phyloP scores from a whole-genome alignment of 2,329 filamentous ascomycete species.

The Thelonectria discophora region DNA sequence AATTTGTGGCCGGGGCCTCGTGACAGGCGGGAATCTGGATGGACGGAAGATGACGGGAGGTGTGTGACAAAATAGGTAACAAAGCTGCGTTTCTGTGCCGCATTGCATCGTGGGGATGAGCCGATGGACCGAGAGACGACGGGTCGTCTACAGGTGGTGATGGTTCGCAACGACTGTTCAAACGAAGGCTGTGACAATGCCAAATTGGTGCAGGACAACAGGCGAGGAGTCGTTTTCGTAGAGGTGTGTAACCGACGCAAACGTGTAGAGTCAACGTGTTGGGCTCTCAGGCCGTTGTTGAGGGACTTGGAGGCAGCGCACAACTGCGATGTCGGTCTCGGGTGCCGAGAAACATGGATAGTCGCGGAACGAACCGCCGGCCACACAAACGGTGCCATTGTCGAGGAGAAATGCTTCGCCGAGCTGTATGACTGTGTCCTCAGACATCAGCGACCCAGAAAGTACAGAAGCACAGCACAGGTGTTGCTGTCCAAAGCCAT shows the following conservation, averaged over 20 bases:
- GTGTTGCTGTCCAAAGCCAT: slow-evolving; percentile 41
- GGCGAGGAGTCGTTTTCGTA: not conserved
- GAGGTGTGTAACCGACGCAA: slow-evolving; percentile 12
- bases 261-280: slow-evolving; percentile 9
- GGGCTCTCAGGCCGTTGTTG: not conserved
- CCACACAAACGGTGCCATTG: slow-evolving; percentile 38
- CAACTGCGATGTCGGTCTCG: slow-evolving; percentile 29
- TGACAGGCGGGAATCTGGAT: slow-evolving; percentile 79
- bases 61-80: slow-evolving; percentile 98
- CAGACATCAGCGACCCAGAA: slow-evolving; percentile 39
- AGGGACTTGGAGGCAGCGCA: slow-evolving; percentile 19
- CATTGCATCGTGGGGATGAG: slow-evolving; percentile 19
- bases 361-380: slow-evolving; percentile 25
- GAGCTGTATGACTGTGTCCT: slow-evolving; percentile 22
- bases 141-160: slow-evolving; percentile 25
- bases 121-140: slow-evolving; percentile 11
- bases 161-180: slow-evolving; percentile 24
- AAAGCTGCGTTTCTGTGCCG: slow-evolving; percentile 62
- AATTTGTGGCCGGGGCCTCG: slow-evolving; percentile 81
- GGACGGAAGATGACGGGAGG: slow-evolving; percentile 89
- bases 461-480: slow-evolving; percentile 37
- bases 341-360: slow-evolving; percentile 31
- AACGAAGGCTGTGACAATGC: slow-evolving; percentile 17
- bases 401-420: slow-evolving; percentile 22
- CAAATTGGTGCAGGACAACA: slow-evolving; percentile 5